Percentiles rank a stretch among this genome's conserved stretches.
Conservation (phyloP, 2,329 filamentous ascomycete species). For the Fusarium brevicatenulatum region DNA sequence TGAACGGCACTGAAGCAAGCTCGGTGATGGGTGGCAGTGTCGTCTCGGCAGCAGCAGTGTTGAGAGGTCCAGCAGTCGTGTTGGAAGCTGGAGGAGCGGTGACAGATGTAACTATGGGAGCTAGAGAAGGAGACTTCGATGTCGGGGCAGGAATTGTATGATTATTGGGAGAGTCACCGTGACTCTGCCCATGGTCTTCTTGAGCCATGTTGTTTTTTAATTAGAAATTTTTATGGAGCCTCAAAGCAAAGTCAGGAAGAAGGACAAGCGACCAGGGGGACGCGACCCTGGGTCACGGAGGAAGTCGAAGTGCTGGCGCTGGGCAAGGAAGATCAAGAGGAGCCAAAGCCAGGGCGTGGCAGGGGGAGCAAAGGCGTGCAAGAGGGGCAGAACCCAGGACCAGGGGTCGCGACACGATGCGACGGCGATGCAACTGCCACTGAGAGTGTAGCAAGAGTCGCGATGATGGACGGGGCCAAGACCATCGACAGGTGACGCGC, state of each 20-base stretch:
- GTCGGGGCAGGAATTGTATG: slow-evolving; percentile 39
- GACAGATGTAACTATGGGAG: slow-evolving; percentile 38
- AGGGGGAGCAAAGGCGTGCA: slow-evolving; percentile 39
- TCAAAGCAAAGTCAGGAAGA: slow-evolving; percentile 47
- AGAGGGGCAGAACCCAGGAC: slow-evolving; percentile 41
- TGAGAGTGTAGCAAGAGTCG: slow-evolving; percentile 27
- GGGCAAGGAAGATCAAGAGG: slow-evolving; percentile 44
- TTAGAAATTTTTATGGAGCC: slow-evolving; percentile 53
- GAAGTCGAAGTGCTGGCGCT: slow-evolving; percentile 38
- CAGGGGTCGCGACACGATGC: slow-evolving; percentile 42
- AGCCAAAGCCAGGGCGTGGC: slow-evolving; percentile 41
- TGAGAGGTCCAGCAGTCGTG: slow-evolving; percentile 18
- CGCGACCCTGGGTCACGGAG: slow-evolving; percentile 46
- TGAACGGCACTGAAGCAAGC: slow-evolving; percentile 33
- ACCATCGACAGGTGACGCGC: slow-evolving; percentile 26
- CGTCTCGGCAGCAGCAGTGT: slow-evolving; percentile 32
- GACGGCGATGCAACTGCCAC: slow-evolving; percentile 35
- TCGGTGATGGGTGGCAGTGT: slow-evolving; percentile 26
- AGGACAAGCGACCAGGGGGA: slow-evolving; percentile 44
- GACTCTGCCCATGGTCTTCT: slow-evolving; percentile 47
- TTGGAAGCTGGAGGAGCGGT: slow-evolving; percentile 33
- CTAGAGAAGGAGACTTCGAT: slow-evolving; percentile 41
- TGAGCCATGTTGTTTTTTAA: slow-evolving; percentile 50
- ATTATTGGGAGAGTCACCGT: slow-evolving; percentile 45
- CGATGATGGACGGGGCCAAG: slow-evolving; percentile 39